Percentiles rank a stretch among this genome's conserved stretches.
Conservation (phyloP, 371 early-diverging fungal species). For the Apophysomyces ossiformis region DNA sequence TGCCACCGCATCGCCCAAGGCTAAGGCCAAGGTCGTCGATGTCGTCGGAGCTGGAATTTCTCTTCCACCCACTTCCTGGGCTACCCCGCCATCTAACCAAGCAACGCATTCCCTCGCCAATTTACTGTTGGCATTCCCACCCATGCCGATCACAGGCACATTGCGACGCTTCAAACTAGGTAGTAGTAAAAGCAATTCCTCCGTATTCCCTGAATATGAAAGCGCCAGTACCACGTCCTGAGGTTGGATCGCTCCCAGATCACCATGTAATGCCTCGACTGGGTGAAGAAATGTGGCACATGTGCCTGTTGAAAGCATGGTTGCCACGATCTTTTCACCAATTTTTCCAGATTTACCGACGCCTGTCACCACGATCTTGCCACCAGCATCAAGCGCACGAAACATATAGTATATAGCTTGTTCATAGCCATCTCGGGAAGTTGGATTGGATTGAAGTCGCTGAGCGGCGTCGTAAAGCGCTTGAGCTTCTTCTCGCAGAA, state of each 20-base stretch:
- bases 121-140: slow-evolving; percentile 54
- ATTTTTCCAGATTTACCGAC: slow-evolving; percentile 72
- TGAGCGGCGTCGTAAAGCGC: slow-evolving; percentile 40
- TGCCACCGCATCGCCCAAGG: slow-evolving; percentile 66
- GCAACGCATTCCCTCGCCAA: slow-evolving; percentile 60
- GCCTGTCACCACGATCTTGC: slow-evolving; percentile 67
- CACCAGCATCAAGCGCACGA: slow-evolving; percentile 38
- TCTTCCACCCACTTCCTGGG: slow-evolving; percentile 44
- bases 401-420: slow-evolving; percentile 46
- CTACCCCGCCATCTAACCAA: slow-evolving; percentile 63
- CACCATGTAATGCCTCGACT: slow-evolving; percentile 70
- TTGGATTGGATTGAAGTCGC: slow-evolving; percentile 28
- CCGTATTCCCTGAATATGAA: slow-evolving; percentile 68
- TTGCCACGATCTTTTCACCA: slow-evolving; percentile 68
- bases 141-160: slow-evolving; percentile 59
- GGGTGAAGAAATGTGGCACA: slow-evolving; percentile 64
- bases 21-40: slow-evolving; percentile 64
- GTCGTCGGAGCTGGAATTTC: slow-evolving; percentile 65
- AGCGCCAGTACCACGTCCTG: slow-evolving; percentile 64
- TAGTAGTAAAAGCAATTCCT: slow-evolving; percentile 55
- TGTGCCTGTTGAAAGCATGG: slow-evolving; percentile 64
- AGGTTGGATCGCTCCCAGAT: slow-evolving; percentile 56
- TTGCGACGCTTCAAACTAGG: slow-evolving; percentile 50
- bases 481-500: slow-evolving; percentile 32
- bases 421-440: slow-evolving; percentile 40